Conservation (phyloP, 169 alveolate genomes). For the Sarcocystis neurona region DNA sequence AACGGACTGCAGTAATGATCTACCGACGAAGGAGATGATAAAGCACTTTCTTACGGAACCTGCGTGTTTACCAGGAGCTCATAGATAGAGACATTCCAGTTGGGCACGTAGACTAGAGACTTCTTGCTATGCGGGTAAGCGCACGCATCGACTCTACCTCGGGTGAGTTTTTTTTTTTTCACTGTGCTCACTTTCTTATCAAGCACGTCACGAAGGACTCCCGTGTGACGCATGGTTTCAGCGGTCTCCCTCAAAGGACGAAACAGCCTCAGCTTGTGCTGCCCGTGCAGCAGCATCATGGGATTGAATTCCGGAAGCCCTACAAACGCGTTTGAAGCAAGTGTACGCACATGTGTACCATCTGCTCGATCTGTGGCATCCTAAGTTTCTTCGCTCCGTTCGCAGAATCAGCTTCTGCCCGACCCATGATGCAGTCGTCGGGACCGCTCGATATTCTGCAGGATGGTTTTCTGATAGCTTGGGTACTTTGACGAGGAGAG, state of each 20-base stretch:
- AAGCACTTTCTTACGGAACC: no score
- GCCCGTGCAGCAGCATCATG: slow-evolving; percentile 85
- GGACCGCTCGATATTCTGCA: background rate
- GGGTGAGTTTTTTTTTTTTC: no score
- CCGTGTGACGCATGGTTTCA: background rate
- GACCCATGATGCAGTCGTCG: background rate
- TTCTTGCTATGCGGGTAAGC: no score
- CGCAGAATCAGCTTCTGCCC: background rate
- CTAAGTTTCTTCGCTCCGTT: background rate
- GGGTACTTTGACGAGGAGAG: background rate
- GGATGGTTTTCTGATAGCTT: background rate
- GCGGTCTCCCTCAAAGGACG: slow-evolving; percentile 21
- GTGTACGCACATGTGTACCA: background rate
- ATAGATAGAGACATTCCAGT: no score
- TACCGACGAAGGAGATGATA: no score
- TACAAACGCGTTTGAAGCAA: background rate
- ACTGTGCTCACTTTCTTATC: slow-evolving; percentile 34
- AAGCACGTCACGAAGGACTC: slow-evolving; percentile 17
- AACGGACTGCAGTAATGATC: no score
- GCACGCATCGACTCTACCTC: no score
- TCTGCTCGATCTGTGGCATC: background rate
- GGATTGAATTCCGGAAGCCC: slow-evolving; percentile 85
- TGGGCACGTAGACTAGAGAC: no score
- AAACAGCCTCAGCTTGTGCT: slow-evolving; percentile 70
- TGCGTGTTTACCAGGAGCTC: no score